Base-by-base conservation (phyloP, 805 yeast genomes). In the Candida lessepsii region DNA sequence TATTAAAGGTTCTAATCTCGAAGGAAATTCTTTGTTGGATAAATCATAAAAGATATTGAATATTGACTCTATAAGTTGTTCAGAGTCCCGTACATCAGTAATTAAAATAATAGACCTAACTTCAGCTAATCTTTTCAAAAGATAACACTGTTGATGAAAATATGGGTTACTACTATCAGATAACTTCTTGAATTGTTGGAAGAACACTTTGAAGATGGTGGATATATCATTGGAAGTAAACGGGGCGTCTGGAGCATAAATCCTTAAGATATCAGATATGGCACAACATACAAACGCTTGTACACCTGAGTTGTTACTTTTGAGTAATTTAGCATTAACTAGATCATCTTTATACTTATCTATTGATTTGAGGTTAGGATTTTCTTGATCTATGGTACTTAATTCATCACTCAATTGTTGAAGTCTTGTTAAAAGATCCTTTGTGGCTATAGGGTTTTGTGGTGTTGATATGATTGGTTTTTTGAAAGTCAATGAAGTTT, bases 211-310 rank as follows among this genome's bases (percentile, higher is more conserved):
- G 64, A 89, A 87, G 14, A 87, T 74, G 3, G 70, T 80, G 1
- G 79, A 66, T 27, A 89, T 66, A 48, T 83, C 81, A 1, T 65
- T 47, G 17, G 80, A 79, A 2, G 84, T 78, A 59, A 75, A 89
- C 3, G 97, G 96, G 5, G 96, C 95, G 56, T 89, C 86, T 0
- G 96, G 96, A 0, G 96, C 96, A 52, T 73, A 83, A 11, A 90
- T 58, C 42, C 96, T 69, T 29, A 89, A 60, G 8, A 90, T 67
- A 56, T 89, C 96, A 5, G 88, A 71, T 6, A 88, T 47, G 47
- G 93, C 81, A 53, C 95, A 83, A 6, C 93, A 80, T 1, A 75
- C 75, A 42, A 70, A 77, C 0, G 90, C 78, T 48, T 80, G 83
- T 6, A 89, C 79, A 4, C 91, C 93, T 3, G 57, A 43, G 53